Evolutionary conservation across 2,329 filamentous ascomycete species (phyloP).

Genomic region (Blastomyces gilchristii): DNA sequence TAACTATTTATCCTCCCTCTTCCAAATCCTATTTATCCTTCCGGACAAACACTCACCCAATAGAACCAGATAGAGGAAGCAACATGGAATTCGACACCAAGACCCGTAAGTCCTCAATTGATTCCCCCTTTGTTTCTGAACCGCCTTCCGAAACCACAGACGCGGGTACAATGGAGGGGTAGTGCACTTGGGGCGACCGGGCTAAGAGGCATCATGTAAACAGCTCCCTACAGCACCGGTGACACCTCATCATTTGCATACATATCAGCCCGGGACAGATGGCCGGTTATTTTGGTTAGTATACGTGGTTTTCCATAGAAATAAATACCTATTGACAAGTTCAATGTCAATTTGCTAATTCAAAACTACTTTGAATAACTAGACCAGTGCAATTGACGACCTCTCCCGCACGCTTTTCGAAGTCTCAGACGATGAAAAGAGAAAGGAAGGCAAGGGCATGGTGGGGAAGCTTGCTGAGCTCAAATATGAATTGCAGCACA

Average conservation of each 20-base stretch:
- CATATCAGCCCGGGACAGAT: slow-evolving; percentile 72
- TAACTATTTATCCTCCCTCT: neutral
- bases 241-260: slow-evolving; percentile 82
- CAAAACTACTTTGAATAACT: neutral
- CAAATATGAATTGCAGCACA: slow-evolving; percentile 93
- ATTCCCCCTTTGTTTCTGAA: neutral
- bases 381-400: slow-evolving; percentile 92
- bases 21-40: neutral
- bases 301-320: neutral
- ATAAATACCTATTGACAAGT: neutral
- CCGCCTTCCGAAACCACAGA: neutral
- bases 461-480: slow-evolving; percentile 66
- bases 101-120: slow-evolving; percentile 47
- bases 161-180: slow-evolving; percentile 6
- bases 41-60: neutral
- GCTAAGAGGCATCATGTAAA: slow-evolving; percentile 13
- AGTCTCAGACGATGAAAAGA: slow-evolving; percentile 49
- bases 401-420: slow-evolving; percentile 55
- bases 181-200: slow-evolving; percentile 8
- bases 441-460: slow-evolving; percentile 75
- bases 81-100: slow-evolving; percentile 66
- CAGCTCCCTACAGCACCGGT: slow-evolving; percentile 66
- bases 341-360: slow-evolving; percentile 15
- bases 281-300: slow-evolving; percentile 82
- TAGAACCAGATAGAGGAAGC: slow-evolving; percentile 5